Base-by-base conservation (phyloP, 2,329 filamentous ascomycete species). In the Trichoderma oligosporum region DNA sequence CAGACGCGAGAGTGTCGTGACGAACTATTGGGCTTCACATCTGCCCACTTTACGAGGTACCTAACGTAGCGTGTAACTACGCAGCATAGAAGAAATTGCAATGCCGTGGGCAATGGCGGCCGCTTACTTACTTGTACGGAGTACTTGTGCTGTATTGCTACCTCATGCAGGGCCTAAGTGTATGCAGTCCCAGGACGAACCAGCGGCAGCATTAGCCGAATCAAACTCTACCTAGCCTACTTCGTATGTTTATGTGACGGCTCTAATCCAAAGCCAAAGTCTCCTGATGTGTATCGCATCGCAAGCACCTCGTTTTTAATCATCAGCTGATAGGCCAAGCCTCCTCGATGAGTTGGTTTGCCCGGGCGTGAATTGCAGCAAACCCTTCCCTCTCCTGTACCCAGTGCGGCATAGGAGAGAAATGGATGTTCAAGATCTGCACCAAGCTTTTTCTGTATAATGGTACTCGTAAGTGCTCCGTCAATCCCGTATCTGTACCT, bases 91-190 rank as follows among this genome's bases (percentile, higher is more conserved):
- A 31, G 22, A 18, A 38, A 53, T 12, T 14, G 48, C 24, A 31
- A 31, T 25, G 36, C 16, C 31, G 38, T 42, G 14, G 31, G 49
- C 22, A 42, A 44, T 22, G 47, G 4, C 18, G 14, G 20, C 25
- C 27, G 51, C 27, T 25, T 47, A 4, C 29, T 4, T 27, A 35
- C 33, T n/a, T 31, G 27, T 31, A 31, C 27, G 11, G 6, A 11
- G 11, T 6, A 31, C 5, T 31, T 31, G 27, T 31, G n/a, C n/a
- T n/a, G n/a, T n/a, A n/a, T n/a, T n/a, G n/a, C n/a, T n/a, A n/a
- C n/a, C n/a, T n/a, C n/a, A 46, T 55, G 51, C 51, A 55, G 31
- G 51, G 38, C 41, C 27, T 33, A 57, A 57, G 54, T 42, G 38
- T 44, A 9, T 51, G 54, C 54, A 57, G 54, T 49, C 29, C 38